phyloP scores from a whole-genome alignment of 139 green algal genomes.

The Coelastrella sp. region DNA sequence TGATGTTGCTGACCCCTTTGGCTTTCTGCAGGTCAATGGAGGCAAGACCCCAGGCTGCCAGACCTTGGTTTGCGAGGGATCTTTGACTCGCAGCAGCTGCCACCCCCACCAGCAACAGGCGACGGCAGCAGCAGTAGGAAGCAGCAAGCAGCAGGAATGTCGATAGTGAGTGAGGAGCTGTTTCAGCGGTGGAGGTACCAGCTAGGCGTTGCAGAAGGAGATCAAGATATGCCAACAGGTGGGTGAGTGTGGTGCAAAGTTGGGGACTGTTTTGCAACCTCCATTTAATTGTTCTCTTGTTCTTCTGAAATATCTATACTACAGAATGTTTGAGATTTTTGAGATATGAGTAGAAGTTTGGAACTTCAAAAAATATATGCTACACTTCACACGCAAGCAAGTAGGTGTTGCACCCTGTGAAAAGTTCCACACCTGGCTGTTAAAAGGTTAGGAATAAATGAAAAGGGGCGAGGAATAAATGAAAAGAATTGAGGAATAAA shows the following conservation, averaged over 20 bases:
- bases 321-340: too few relatives aligned
- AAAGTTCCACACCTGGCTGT: too few relatives aligned
- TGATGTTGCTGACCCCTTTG: background rate
- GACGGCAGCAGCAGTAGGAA: conserved; percentile 25
- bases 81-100: conserved; percentile 32
- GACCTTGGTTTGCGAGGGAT: conserved; percentile 76
- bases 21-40: conserved; percentile 58
- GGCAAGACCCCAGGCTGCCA: conserved; percentile 73
- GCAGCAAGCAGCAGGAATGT: conserved; percentile 40
- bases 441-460: too few relatives aligned
- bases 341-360: too few relatives aligned
- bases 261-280: too few relatives aligned
- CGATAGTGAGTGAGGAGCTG: conserved; percentile 47
- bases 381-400: too few relatives aligned
- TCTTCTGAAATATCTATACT: too few relatives aligned
- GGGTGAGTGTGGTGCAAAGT: background rate
- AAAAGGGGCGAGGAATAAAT: too few relatives aligned
- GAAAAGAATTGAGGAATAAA: too few relatives aligned
- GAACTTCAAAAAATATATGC: too few relatives aligned
- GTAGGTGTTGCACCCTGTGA: too few relatives aligned
- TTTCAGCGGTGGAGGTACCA: conserved; percentile 76
- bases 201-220: conserved; percentile 90
- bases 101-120: background rate
- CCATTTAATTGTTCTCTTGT: too few relatives aligned
- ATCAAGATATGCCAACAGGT: conserved; percentile 77